Base-by-base conservation (phyloP, 2,329 filamentous ascomycete genomes). In the Phyllosticta capitalensis region DNA sequence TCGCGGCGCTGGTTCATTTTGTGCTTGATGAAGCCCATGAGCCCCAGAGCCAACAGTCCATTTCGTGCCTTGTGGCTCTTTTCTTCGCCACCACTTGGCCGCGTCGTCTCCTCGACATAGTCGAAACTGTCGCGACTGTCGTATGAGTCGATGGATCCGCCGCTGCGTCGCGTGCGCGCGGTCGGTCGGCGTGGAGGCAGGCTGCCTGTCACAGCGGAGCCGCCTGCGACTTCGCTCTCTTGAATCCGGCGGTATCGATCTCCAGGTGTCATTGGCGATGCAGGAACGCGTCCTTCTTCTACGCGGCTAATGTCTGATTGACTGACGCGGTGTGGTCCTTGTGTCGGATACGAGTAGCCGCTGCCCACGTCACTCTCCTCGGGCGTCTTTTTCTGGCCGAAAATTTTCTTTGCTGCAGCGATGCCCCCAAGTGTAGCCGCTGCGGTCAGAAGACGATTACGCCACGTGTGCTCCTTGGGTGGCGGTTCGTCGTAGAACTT, bases 281-380 rank as follows among this genome's bases (percentile, higher is more conserved):
- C 69, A 19, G 78, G 79, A 30, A 79, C 78, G 63, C 78, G 76
- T 30, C 81, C 82, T 68, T 82, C 80, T 66, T 83, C 81, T 62
- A 75, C 71, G 68, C 74, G 75, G 68, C 68, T 78, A 12, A 79
- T 68, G 62, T 77, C 77, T 50, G 71, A 76, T 57, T 78, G 74
- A 20, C 74, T 79, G 55, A 79, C 71, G 21, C 70, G 72, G 56
- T 78, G 75, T 38, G 75, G 73, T 20, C 74, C 77, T 19, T 75
- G 78, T 33, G 79, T 72, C 14, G 81, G 79, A 49, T 76, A 79
- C 52, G 55, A 50, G 65, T 83, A 83, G 52, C 78, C 78, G 14
- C 74, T 77, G 10, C 79, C 76, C 56, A 80, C 78, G 30, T 78
- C 77, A 59, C 79, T 78, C 45, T 79, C 76, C 62, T 84, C 79